Conservation (phyloP, 2,329 filamentous ascomycete species). For the Neurospora sp. region DNA sequence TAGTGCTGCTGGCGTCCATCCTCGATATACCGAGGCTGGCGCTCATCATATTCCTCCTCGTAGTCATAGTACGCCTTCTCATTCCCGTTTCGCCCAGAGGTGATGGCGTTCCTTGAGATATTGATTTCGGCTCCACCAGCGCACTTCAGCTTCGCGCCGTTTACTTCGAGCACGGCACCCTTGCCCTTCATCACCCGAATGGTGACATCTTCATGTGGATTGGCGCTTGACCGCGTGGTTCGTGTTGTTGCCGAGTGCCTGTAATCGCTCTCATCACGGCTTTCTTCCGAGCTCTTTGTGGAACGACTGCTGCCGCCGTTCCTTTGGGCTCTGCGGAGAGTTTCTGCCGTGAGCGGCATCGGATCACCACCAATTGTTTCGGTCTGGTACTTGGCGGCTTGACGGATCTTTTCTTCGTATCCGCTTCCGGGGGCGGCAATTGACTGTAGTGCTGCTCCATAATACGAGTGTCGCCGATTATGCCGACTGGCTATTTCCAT, state of each 20-base stretch:
- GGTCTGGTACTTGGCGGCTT: slow-evolving; percentile 42
- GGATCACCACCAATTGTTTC: slow-evolving; percentile 35
- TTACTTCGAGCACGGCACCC: slow-evolving; percentile 42
- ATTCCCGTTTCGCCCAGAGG: slow-evolving; percentile 31
- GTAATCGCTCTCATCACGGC: slow-evolving; percentile 55
- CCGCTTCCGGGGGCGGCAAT: slow-evolving; percentile 24
- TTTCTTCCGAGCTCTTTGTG: slow-evolving; percentile 45
- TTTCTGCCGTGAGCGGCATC: slow-evolving; percentile 44
- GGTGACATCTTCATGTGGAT: slow-evolving; percentile 46
- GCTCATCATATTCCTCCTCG: slow-evolving; percentile 31
- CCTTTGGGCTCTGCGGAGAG: slow-evolving; percentile 40
- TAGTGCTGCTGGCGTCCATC: slow-evolving; percentile 37
- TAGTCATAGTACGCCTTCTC: slow-evolving; percentile 42
- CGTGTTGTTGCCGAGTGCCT: slow-evolving; percentile 51
- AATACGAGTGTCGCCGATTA: slow-evolving; percentile 31
- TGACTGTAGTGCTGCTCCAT: slow-evolving; percentile 20
- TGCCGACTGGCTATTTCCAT: slow-evolving; percentile 29
- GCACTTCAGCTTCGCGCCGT: slow-evolving; percentile 48
- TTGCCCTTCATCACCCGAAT: slow-evolving; percentile 46
- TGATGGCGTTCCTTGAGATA: slow-evolving; percentile 28
- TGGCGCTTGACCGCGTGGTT: slow-evolving; percentile 41
- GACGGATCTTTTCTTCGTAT: slow-evolving; percentile 31
- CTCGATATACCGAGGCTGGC: slow-evolving; percentile 39
- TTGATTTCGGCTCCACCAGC: slow-evolving; percentile 50
- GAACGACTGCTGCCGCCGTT: slow-evolving; percentile 44